Percentiles rank a stretch among this genome's conserved stretches.
These are phyloP conservation scores for Phanerochaete carnosa DNA, from an alignment of 768 basidiomycete species.

Conservation along the genomic window DNA sequence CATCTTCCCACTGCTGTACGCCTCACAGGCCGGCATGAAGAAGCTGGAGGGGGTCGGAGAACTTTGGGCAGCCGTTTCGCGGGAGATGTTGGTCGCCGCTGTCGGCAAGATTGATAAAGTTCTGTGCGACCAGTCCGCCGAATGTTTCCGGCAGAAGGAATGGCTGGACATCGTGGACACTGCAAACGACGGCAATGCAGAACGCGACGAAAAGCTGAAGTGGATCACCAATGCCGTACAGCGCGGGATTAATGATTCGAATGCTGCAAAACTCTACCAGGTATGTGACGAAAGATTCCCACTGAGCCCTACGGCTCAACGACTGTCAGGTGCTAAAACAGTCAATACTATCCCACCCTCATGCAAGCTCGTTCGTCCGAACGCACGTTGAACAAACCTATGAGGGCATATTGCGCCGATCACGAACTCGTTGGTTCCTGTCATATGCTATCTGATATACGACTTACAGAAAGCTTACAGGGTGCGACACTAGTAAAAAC, in stretches of 20 bases:
- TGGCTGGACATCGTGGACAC: conserved; percentile 74
- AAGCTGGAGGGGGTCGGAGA: conserved; percentile 58
- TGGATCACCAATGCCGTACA: conserved; percentile 64
- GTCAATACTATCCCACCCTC: too few relatives aligned
- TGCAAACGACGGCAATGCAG: conserved; percentile 68
- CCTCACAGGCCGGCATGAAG: conserved; percentile 55
- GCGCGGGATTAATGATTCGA: conserved; percentile 57
- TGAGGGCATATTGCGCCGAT: too few relatives aligned
- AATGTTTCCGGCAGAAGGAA: conserved; percentile 62
- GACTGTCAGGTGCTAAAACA: too few relatives aligned
- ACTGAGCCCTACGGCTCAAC: conserved; percentile 64
- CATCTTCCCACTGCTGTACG: conserved; percentile 63
- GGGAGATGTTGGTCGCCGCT: conserved; percentile 62
- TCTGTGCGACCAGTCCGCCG: conserved; percentile 54
- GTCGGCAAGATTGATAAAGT: conserved; percentile 60
- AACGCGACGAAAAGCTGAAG: conserved; percentile 74
- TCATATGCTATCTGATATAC: too few relatives aligned
- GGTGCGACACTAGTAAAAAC: too few relatives aligned
- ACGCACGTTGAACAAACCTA: too few relatives aligned
- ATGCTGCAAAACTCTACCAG: conserved; percentile 74
- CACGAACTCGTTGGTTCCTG: too few relatives aligned
- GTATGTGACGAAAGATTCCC: conserved; percentile 29
- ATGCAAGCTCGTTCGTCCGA: too few relatives aligned
- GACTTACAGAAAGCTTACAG: too few relatives aligned
- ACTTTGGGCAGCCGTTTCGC: conserved; percentile 60